Base-by-base conservation (phyloP, 2,329 filamentous ascomycete genomes). In the Cladophialophora bantiana region DNA sequence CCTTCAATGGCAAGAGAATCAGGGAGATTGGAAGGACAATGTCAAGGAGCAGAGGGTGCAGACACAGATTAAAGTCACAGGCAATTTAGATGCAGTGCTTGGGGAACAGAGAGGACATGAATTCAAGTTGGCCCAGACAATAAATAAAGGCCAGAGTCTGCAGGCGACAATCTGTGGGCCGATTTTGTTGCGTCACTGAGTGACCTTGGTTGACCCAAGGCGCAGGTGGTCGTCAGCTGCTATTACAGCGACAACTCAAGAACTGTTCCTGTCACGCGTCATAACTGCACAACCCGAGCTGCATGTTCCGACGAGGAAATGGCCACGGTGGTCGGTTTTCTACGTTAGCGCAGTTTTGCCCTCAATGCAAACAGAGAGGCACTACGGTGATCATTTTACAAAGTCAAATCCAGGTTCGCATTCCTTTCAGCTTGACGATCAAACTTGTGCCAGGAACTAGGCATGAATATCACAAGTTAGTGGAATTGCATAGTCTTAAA, bases 101-200 rank as follows among this genome's bases (percentile, higher is more conserved):
- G 45, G 10, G 26, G 45, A 26, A 12, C 45, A 50, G 45, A 50
- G 18, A 50, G 45, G 15, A 35, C 18, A 45, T 40, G 57, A 50
- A 50, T 18, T 36, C 42, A 20, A 53, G 58, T 10, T 20, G 26
- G 35, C 13, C 58, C 57, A 36, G 57, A 45, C 45, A 18, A 48
- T 42, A 53, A 61, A 60, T 52, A 53, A 60, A 61, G 59, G 59
- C 31, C 59, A 61, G 26, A 52, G 20, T 59, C 45, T 50, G 20
- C 45, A 50, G 45, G 45, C 18, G 38, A 32, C 52, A 18, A 20
- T 18, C n/a, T 38, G 32, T 40, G 20, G 31, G 12, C 40, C 40
- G n/a, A 4, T 12, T 18, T 55, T 31, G 20, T 59, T 61, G 59
- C 59, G 59, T 61, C 59, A 61, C 60, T 34, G 60, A 20, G 35